These are phyloP conservation scores for Alternaria dauci DNA, from an alignment of 2,329 filamentous ascomycete species.

Conservation along the genomic window DNA sequence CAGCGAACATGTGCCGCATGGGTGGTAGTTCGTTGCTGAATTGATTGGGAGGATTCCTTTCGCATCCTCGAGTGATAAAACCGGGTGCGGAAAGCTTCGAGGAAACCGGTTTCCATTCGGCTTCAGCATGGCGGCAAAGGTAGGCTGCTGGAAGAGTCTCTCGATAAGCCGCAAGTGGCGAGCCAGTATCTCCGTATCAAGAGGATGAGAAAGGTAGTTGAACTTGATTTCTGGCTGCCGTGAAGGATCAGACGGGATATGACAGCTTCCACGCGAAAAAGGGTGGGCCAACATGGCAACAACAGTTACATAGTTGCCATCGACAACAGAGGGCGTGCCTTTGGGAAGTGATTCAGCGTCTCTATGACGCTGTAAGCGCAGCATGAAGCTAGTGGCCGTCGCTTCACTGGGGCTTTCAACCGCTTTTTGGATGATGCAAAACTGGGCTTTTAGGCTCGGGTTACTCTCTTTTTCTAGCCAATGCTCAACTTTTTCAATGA, in stretches of 20 bases:
- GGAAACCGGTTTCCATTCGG: constrained; percentile 21
- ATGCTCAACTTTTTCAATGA: constrained; percentile 12
- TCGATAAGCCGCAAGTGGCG: constrained; percentile 50
- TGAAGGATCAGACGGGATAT: constrained; percentile 48
- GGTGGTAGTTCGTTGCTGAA: constrained; percentile 36
- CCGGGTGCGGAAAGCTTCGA: constrained; percentile 23
- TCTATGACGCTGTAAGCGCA: constrained; percentile 23
- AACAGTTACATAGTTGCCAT: constrained; percentile 29
- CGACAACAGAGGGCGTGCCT: constrained; percentile 17
- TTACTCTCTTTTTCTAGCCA: constrained; percentile 10
- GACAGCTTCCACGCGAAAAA: constrained; percentile 53
- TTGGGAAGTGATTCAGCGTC: constrained; percentile 19
- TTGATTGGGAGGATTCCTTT: constrained; percentile 25
- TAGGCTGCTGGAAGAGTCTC: constrained; percentile 23
- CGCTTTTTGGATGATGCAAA: constrained; percentile 21
- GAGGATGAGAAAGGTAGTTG: constrained; percentile 55
- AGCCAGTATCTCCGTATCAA: constrained; percentile 54
- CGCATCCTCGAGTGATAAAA: constrained; percentile 24
- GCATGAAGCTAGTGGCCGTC: constrained; percentile 28
- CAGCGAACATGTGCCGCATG: constrained; percentile 47
- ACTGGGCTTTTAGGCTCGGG: constrained; percentile 18
- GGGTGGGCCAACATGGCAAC: constrained; percentile 42
- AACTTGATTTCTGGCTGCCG: constrained; percentile 51
- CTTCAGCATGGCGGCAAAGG: constrained; percentile 19
- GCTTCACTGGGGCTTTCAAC: constrained; percentile 27